phyloP scores from a whole-genome alignment of 139 green algal genomes.

The Chlamydomonas asymmetrica region DNA sequence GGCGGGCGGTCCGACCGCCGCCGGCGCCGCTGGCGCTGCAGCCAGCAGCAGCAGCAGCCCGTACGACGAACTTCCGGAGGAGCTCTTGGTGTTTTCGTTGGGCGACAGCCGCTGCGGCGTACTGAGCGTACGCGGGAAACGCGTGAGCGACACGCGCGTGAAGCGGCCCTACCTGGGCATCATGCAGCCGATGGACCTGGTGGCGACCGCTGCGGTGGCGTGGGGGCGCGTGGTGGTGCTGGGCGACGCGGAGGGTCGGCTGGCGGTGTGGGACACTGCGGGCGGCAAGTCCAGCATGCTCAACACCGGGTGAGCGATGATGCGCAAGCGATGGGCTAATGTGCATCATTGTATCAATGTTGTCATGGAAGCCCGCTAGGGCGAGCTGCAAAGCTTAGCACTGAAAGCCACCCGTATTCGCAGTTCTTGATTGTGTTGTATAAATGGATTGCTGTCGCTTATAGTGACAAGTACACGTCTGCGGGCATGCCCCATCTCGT shows the following conservation, averaged over 20 bases:
- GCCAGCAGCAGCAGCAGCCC: neutral
- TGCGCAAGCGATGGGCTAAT: neutral
- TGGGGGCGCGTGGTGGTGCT: constrained; percentile 58
- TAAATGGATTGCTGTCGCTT: neutral
- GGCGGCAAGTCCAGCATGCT: constrained; percentile 41
- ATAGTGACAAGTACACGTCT: neutral
- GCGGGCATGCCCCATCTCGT: neutral
- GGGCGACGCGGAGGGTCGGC: constrained; percentile 66
- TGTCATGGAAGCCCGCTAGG: neutral
- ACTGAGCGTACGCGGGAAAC: constrained; percentile 35
- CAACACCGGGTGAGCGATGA: constrained; percentile 26
- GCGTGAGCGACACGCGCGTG: constrained; percentile 61
- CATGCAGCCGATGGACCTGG: constrained; percentile 48
- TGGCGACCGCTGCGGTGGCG: constrained; percentile 55
- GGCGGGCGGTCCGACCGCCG: neutral
- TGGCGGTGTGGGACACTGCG: constrained; percentile 73
- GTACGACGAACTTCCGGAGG: constrained; percentile 43
- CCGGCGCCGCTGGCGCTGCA: neutral
- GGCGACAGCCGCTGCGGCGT: constrained; percentile 52
- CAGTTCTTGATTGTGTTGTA: neutral
- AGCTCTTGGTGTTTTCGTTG: constrained; percentile 70
- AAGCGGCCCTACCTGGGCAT: constrained; percentile 48
- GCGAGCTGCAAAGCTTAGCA: neutral
- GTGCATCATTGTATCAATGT: neutral
- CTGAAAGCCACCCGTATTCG: neutral